These are phyloP conservation scores for Triglochin maritima DNA, from an alignment of 106 monocot species.

Conservation along the genomic window DNA sequence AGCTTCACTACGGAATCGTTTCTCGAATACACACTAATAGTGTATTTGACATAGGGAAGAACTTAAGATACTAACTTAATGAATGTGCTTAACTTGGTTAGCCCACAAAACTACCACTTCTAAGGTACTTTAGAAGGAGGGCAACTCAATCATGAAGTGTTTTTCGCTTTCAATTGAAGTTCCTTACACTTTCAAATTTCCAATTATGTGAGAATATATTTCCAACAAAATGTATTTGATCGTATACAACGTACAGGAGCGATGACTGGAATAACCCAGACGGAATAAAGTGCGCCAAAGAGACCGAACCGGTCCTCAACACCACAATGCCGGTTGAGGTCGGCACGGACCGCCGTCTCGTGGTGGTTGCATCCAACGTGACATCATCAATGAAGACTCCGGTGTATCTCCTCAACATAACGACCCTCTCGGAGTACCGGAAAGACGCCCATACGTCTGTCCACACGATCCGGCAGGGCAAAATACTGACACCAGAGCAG, in stretches of 20 bases:
- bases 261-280: slow-evolving; percentile 55
- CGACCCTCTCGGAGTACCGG: slow-evolving; percentile 59
- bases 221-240: too few species aligned
- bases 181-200: too few species aligned
- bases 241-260: slow-evolving; percentile 25
- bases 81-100: too few species aligned
- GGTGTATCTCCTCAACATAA: slow-evolving; percentile 37
- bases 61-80: too few species aligned
- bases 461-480: slow-evolving; percentile 39
- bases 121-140: too few species aligned
- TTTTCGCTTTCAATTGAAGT: too few species aligned
- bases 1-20: too few species aligned
- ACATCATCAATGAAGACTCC: slow-evolving; percentile 16
- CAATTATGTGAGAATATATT: too few species aligned
- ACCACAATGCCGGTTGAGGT: slow-evolving; percentile 32
- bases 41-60: too few species aligned
- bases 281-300: slow-evolving; percentile 72
- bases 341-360: slow-evolving; percentile 64
- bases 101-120: too few species aligned
- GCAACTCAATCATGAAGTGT: too few species aligned
- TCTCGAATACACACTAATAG: too few species aligned
- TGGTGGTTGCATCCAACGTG: slow-evolving; percentile 30
- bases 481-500: slow-evolving; percentile 33
- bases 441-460: slow-evolving; percentile 71
- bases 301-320: slow-evolving; percentile 55